Evolutionary conservation across 768 basidiomycete species (phyloP), one percentile per base, ranked within the genome.

Genomic region (Amanita molliuscula): DNA sequence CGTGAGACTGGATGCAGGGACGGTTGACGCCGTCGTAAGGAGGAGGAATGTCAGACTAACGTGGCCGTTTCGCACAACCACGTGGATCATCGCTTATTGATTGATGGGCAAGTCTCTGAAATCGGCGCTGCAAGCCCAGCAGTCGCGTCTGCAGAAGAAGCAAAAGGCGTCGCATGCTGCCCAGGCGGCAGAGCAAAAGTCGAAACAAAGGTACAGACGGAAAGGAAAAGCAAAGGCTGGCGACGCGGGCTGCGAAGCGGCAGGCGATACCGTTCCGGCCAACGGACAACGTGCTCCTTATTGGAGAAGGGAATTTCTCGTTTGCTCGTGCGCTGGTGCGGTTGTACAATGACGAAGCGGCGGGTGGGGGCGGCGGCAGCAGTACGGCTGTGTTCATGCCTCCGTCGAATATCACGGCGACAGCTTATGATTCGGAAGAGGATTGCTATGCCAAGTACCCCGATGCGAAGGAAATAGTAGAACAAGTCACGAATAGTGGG

Each of bases 301-400:
- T 98, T 47, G 95, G 94, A 7, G 95, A 98, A 70, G 95, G 91
- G 9, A 90, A 97, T 63, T 97, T 98, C 60, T 95, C 94, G 1
- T 98, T 89, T 58, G 75, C 92, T 2, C 79, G 77, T 23, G 82
- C 92, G 13, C 73, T 97, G 13, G 65, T 88, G 23, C 49, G 34
- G 6, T 16, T 50, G 29, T 44, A 43, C 15, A 56, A 69, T 10
- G 63, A 70, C 52, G 63, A 72, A 11, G 72, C 79, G 0, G 70
- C 73, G 2, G 51, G 44, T 4, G 38, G 48, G 6, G 6, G 7
- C 23, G 48, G 48, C 1, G 18, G 48, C 10, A 49, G 38, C 36
- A 44, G 33, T 34, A 61, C 66, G 6, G 60, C 88, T 38, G 70
- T 69, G 26, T 65, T 72, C 54, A 66, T 90, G 2, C 77, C 81